Evolutionary conservation across 306 rosid genomes (phyloP), one percentile per base, ranked within the genome.

Genomic region (Trifolium dubium): DNA sequence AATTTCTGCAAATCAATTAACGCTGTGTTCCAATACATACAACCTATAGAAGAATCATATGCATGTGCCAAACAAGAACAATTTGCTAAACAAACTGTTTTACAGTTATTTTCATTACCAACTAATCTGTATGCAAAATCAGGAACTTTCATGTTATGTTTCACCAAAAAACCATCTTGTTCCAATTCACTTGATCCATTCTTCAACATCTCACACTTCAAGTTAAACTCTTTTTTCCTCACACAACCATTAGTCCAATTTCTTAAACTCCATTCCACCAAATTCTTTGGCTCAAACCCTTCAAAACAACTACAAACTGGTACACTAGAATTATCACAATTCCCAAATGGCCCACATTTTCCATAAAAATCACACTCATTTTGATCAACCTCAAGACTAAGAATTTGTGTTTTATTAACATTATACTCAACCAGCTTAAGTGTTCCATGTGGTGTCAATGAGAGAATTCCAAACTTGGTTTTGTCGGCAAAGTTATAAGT

Each of bases 251-350:
- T 14, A 12, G 34, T 71, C 81, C 81, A 81, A 56, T 17, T 81
- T 3, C 28, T 13, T 6, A 5, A 37, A 1, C 41, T 77, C 89
- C 91, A 86, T 1, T 73, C 85, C 37, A 65, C 50, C 0, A 1
- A 8, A n/a, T 85, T 76, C 39, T 41, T 77, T 0, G 91, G 79
- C 29, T 28, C 53, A 64, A 82, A 90, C 73, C 92, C 92, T 0
- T 49, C 10, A 0, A 83, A 69, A 72, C 90, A 90, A 10, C 67
- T 72, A 35, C 93, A 90, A 29, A 71, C 14, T 0, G 90, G 83
- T 8, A 34, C 0, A 0, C 0, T 43, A 0, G 55, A 30, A 0
- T 59, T 14, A 55, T 76, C 79, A 72, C 89, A 88, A 0, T 5
- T 72, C 5, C 89, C 73, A 69, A 64, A 77, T 2, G 73, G 47